A percentile compares a stretch with the other conserved stretches of the same genome.
phyloP scores from a whole-genome alignment of 2,329 filamentous ascomycete species.

The Trichophyton schoenleinii region DNA sequence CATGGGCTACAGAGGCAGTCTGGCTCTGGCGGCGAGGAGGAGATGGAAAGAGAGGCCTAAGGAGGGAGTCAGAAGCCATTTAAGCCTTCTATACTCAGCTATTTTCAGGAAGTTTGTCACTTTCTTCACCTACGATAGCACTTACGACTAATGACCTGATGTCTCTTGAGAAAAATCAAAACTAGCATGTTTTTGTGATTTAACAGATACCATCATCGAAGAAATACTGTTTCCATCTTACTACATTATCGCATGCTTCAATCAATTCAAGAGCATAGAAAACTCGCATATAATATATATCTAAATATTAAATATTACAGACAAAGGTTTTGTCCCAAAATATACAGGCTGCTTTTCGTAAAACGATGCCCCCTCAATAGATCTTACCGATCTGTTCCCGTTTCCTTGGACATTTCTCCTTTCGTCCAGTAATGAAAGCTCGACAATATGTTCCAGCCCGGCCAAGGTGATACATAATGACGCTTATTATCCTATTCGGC shows the following conservation, averaged over 20 bases:
- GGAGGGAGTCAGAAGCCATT: constrained; percentile 21
- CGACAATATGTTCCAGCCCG: constrained; percentile 8
- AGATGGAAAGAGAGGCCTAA: constrained; percentile 33
- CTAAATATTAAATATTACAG: background rate
- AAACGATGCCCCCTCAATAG: constrained; percentile 1
- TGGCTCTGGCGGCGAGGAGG: constrained; percentile 74
- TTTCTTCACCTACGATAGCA: background rate
- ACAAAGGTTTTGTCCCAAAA: background rate
- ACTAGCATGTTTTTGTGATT: background rate
- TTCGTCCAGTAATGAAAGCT: constrained; percentile 10
- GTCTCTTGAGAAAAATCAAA: background rate
- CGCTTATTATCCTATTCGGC: constrained; percentile 9
- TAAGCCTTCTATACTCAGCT: background rate
- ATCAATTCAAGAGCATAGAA: background rate
- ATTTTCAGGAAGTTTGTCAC: background rate
- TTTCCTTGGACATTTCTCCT: constrained; percentile 10
- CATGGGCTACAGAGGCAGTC: constrained; percentile 77
- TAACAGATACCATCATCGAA: background rate
- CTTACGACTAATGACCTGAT: background rate
- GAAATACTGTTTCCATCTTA: too few relatives aligned
- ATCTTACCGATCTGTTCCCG: constrained; percentile 13
- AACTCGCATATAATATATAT: background rate
- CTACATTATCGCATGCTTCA: background rate
- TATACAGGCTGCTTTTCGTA: background rate
- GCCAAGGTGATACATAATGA: constrained; percentile 10